A percentile compares a stretch with the other conserved stretches of the same genome.
These are phyloP conservation scores for Pyracantha coccinea DNA, from an alignment of 331 rosid genomes.

Conservation along the genomic window DNA sequence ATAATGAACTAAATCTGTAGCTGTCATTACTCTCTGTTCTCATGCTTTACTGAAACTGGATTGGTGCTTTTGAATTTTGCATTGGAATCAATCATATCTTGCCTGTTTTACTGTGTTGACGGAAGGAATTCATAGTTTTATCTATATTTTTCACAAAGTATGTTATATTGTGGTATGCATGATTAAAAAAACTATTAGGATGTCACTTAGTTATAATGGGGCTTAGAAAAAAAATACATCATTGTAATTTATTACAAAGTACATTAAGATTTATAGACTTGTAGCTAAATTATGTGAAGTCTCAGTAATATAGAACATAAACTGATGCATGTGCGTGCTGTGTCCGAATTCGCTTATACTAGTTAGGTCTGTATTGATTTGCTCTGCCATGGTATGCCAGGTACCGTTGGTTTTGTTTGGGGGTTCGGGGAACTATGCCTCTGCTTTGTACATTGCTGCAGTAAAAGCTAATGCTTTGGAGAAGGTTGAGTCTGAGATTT, in stretches of 20 bases:
- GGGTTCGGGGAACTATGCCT: slow-evolving; percentile 87
- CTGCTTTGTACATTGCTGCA: slow-evolving; percentile 76
- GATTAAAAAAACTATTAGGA: neutral
- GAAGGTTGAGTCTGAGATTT: slow-evolving; percentile 74
- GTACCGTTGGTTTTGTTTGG: slow-evolving; percentile 78
- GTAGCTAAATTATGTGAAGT: neutral
- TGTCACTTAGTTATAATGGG: neutral
- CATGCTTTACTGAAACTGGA: neutral
- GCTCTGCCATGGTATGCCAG: slow-evolving; percentile 31
- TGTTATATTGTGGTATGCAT: neutral
- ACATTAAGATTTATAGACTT: neutral
- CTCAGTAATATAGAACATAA: neutral
- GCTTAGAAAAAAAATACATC: neutral
- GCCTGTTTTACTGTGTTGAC: neutral
- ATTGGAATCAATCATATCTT: neutral
- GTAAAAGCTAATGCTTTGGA: slow-evolving; percentile 58
- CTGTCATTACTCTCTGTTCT: neutral
- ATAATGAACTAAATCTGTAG: neutral
- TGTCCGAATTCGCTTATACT: neutral
- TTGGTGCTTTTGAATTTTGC: neutral
- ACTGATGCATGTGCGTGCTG: neutral
- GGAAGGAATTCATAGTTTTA: neutral
- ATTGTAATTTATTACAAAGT: neutral
- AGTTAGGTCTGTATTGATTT: neutral
- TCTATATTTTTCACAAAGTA: too few relatives aligned